Percentiles rank a stretch among this genome's conserved stretches.
These are phyloP conservation scores for Huntiella bhutanensis DNA, from an alignment of 2,329 filamentous ascomycete genomes.

Conservation along the genomic window DNA sequence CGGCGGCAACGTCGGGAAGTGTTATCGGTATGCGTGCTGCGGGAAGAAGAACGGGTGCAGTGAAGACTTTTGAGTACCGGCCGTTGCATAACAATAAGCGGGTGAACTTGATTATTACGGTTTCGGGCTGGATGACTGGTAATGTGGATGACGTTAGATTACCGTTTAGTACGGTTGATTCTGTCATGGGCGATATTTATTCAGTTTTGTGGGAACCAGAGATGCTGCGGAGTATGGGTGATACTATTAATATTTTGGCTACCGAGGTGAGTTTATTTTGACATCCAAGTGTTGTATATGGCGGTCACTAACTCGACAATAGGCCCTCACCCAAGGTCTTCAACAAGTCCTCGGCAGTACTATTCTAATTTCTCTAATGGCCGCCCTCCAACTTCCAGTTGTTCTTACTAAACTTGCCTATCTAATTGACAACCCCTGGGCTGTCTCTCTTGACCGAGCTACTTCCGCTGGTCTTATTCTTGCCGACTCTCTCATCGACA, in stretches of 20 bases:
- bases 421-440: conserved; percentile 96
- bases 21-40: conserved; percentile 74
- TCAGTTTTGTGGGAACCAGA: conserved; percentile 96
- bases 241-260: conserved; percentile 93
- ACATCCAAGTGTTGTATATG: neutral
- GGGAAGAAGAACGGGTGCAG: conserved; percentile 71
- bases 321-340: conserved; percentile 88
- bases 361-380: conserved; percentile 75
- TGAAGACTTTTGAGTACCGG: conserved; percentile 91
- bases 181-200: conserved; percentile 96
- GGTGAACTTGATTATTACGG: conserved; percentile 84
- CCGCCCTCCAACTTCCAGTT: conserved; percentile 77
- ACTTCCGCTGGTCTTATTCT: conserved; percentile 78
- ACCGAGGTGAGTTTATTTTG: conserved; percentile 57
- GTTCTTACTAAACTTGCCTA: conserved; percentile 87
- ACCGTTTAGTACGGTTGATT: conserved; percentile 89
- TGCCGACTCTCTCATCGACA: conserved; percentile 80
- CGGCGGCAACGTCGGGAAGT: conserved; percentile 68
- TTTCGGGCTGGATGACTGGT: conserved; percentile 96
- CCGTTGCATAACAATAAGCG: conserved; percentile 96
- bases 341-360: conserved; percentile 90
- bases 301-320: conserved; percentile 11
- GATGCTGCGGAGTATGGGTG: conserved; percentile 93
- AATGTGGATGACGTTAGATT: conserved; percentile 92
- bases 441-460: conserved; percentile 81